A percentile compares a stretch with the other conserved stretches of the same genome.
phyloP scores from a whole-genome alignment of 306 rosid species.

The Dalbergia cochinchinensis region DNA sequence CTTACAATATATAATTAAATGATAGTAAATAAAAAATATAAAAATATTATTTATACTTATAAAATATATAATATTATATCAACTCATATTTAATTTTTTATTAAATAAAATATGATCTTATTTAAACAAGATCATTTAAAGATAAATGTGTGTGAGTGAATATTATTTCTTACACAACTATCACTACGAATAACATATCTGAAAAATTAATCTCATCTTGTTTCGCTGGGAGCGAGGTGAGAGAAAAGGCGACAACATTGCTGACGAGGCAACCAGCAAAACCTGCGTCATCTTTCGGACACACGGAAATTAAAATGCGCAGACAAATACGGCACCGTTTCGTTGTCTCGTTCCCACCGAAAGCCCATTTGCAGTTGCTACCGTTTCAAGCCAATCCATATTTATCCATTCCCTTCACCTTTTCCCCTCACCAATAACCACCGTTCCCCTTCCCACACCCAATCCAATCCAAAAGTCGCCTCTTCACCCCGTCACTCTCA shows the following conservation, averaged over 20 bases:
- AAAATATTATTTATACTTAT: no score
- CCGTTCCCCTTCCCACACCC: constrained; percentile 20
- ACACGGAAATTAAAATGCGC: neutral
- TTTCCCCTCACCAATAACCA: constrained; percentile 4
- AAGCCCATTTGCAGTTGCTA: constrained; percentile 46
- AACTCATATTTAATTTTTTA: no score
- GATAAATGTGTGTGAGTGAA: no score
- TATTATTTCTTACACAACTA: no score
- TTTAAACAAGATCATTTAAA: no score
- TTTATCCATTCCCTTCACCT: constrained; percentile 18
- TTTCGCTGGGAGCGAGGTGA: neutral
- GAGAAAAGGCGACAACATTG: constrained; percentile 49
- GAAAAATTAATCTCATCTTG: no score
- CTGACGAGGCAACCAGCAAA: constrained; percentile 45
- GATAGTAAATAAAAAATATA: no score
- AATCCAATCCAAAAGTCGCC: constrained; percentile 50
- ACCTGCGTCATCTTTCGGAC: constrained; percentile 47
- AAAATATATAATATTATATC: no score
- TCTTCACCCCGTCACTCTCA: neutral
- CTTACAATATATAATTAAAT: no score
- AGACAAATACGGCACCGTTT: constrained; percentile 57
- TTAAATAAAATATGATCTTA: no score
- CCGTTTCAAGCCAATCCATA: constrained; percentile 51
- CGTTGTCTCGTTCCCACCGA: neutral
- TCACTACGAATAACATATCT: no score